phyloP scores from a whole-genome alignment of 2,329 filamentous ascomycete species.

The Harringtonia lauricola region DNA sequence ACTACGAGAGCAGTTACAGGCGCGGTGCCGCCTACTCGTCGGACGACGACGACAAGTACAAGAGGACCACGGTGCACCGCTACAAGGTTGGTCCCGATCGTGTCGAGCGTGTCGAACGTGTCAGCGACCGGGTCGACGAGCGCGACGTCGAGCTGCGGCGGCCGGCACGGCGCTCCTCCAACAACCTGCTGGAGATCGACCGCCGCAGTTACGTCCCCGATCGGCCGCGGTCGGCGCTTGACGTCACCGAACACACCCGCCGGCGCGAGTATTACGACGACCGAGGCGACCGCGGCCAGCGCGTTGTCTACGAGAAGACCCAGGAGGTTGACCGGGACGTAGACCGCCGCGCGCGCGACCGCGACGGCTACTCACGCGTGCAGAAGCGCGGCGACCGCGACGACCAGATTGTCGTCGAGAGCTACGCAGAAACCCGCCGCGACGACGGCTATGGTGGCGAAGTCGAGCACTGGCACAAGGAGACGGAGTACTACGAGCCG shows the following conservation, averaged over 20 bases:
- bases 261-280: slow-evolving; percentile 14
- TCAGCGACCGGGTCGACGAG: slow-evolving; percentile 23
- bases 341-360: slow-evolving; percentile 18
- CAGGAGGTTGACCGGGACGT: slow-evolving; percentile 25
- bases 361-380: slow-evolving; percentile 30
- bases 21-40: slow-evolving; percentile 5
- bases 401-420: slow-evolving; percentile 35
- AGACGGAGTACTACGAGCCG: slow-evolving; percentile 50
- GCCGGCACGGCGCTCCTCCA: slow-evolving; percentile 15
- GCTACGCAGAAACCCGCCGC: slow-evolving; percentile 37
- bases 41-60: slow-evolving; percentile 28
- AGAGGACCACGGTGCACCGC: slow-evolving; percentile 36
- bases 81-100: slow-evolving; percentile 37
- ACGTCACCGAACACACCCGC: slow-evolving; percentile 20
- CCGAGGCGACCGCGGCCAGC: slow-evolving; percentile 18
- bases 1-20: slow-evolving; percentile 6
- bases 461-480: slow-evolving; percentile 47
- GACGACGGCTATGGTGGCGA: slow-evolving; percentile 35
- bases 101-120: slow-evolving; percentile 25
- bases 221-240: slow-evolving; percentile 39
- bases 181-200: slow-evolving; percentile 30
- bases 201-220: slow-evolving; percentile 33
- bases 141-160: slow-evolving; percentile 31
- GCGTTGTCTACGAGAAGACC: slow-evolving; percentile 31
- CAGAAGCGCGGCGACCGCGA: slow-evolving; percentile 36